Base-by-base conservation (phyloP, 139 green algal genomes). In the Micractinium sp. region DNA sequence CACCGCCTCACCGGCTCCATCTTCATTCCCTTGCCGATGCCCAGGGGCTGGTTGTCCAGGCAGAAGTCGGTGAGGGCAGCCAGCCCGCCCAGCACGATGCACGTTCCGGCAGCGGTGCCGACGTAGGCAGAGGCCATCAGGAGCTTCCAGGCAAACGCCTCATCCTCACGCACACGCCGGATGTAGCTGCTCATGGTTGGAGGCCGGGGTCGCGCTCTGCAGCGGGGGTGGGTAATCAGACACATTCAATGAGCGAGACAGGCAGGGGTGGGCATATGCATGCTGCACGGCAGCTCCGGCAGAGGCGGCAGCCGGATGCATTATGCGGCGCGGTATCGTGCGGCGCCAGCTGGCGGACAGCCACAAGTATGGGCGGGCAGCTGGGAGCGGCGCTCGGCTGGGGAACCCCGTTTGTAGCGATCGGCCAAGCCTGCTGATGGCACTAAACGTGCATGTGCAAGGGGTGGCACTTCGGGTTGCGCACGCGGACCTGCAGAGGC, bases 1-100 rank as follows among this genome's bases (percentile, higher is more conserved):
- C 3, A 1, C 22, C 20, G 7, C 2, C 81, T 86, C 82, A 87
- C 82, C 82, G 61, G 33, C 61, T 76, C 35, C 18, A 77, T 19
- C 61, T 87, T 87, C 53, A 87, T 76, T 63, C 82, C 82, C 18
- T 16, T 35, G 35, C 61, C 82, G 14, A 87, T 35, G 23, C 82
- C 82, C 61, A 77, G 35, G 0, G 82, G 82, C 82, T 77, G 82
- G 82, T 87, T 77, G 20, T 77, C 61, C 35, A 76, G n/a, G 82
- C 82, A 87, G 27, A 78, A 87, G 61, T 33, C 9, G 23, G 61
- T 87, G 31, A 87, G 22, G 27, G 66, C 61, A 27, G 82, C 82
- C 22, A 87, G 82, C 4, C 82, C 82, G 3, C 82, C 35, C 22
- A 76, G 35, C 35, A 78, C 36, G 19, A 76, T 22, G 3, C 56